These are phyloP conservation scores for Pythium volutum DNA, from an alignment of 352 stramenopile species.

Conservation along the genomic window DNA sequence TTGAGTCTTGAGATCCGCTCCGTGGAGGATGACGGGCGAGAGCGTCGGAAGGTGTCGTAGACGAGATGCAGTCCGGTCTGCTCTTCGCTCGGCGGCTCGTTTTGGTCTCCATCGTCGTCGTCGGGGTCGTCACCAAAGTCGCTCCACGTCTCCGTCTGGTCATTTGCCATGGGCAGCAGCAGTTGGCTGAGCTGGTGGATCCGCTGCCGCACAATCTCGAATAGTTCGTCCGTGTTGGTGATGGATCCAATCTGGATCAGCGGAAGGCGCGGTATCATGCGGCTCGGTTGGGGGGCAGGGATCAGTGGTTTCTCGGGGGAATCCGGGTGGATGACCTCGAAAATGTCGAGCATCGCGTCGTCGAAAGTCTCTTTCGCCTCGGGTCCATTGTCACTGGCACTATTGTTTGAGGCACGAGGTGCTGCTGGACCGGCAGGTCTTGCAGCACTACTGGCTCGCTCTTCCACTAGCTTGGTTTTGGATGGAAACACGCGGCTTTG, in stretches of 20 bases:
- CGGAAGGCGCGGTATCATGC: conserved; percentile 19
- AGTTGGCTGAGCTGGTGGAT: conserved; percentile 34
- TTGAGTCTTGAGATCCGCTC: conserved; percentile 35
- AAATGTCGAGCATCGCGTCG: conserved; percentile 33
- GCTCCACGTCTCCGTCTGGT: conserved; percentile 33
- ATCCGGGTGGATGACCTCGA: conserved; percentile 20
- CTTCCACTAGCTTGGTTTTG: conserved; percentile 17
- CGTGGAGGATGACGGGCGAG: conserved; percentile 10
- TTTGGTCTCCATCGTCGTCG: conserved; percentile 7
- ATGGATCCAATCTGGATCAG: conserved; percentile 38
- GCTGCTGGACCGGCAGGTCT: background rate
- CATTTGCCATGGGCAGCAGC: conserved; percentile 22
- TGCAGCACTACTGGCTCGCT: background rate
- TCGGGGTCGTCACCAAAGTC: conserved; percentile 45
- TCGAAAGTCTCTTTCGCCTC: conserved; percentile 20
- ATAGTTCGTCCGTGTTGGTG: conserved; percentile 49
- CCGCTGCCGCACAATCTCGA: conserved; percentile 48
- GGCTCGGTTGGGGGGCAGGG: background rate
- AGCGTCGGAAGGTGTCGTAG: conserved; percentile 30
- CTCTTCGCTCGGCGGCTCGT: conserved; percentile 18
- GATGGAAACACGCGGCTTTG: conserved; percentile 23
- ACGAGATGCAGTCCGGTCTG: conserved; percentile 30
- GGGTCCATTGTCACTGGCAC: background rate
- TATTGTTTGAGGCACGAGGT: background rate
- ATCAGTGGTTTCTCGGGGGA: conserved; percentile 13